Conservation (phyloP, 176 grass and related monocot genomes). For the Cenchrus purpureus region DNA sequence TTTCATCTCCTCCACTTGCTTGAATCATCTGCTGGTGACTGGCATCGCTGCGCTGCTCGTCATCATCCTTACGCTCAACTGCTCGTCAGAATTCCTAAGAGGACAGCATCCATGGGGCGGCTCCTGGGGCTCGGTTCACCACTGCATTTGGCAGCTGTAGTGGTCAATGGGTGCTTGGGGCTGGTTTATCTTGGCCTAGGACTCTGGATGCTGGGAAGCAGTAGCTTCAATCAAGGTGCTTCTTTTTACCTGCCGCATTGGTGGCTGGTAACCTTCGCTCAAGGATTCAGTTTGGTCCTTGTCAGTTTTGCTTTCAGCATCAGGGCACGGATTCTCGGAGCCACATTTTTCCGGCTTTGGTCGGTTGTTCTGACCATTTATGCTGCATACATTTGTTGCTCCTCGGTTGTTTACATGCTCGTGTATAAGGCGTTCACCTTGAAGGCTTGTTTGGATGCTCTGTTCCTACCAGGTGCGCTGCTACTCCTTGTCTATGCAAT, state of each 20-base stretch:
- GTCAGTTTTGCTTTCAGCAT: slow-evolving; percentile 41
- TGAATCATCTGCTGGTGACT: slow-evolving; percentile 64
- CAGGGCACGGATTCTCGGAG: slow-evolving; percentile 41
- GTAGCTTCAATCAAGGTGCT: slow-evolving; percentile 26
- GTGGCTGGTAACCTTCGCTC: slow-evolving; percentile 62
- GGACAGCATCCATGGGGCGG: background rate
- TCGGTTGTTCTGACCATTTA: slow-evolving; percentile 39
- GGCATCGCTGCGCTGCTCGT: slow-evolving; percentile 28
- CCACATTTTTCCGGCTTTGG: slow-evolving; percentile 42
- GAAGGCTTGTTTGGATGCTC: slow-evolving; percentile 61
- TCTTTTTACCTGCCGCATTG: slow-evolving; percentile 40
- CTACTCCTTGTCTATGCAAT: slow-evolving; percentile 49
- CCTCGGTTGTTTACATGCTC: slow-evolving; percentile 50
- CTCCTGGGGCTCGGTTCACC: slow-evolving; percentile 46
- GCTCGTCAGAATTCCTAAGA: slow-evolving; percentile 51
- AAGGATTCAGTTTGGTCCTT: slow-evolving; percentile 54
- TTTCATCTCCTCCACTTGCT: slow-evolving; percentile 67
- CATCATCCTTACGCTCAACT: slow-evolving; percentile 46
- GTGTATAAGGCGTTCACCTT: slow-evolving; percentile 35
- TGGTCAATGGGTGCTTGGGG: slow-evolving; percentile 54
- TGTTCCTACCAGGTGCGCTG: slow-evolving; percentile 54
- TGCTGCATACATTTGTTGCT: slow-evolving; percentile 53
- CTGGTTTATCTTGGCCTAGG: slow-evolving; percentile 56
- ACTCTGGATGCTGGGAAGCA: slow-evolving; percentile 54
- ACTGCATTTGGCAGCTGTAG: slow-evolving; percentile 28